Percentiles rank a stretch among this genome's conserved stretches.
Evolutionary conservation across 192 early-diverging fungal species (phyloP).

Genomic region (Podila horticola): DNA sequence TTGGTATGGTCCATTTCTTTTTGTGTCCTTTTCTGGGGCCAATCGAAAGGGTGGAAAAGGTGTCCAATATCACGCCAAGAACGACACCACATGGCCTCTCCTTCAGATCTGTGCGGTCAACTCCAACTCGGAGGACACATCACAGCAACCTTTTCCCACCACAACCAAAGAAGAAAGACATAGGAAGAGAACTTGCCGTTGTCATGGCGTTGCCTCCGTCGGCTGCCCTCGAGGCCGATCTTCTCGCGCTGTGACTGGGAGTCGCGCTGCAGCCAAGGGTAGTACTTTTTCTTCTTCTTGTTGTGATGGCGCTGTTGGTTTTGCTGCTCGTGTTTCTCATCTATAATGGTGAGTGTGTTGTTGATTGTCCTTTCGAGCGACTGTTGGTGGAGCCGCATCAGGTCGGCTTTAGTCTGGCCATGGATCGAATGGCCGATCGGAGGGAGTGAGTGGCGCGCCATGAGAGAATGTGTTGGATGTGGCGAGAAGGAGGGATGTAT

Average conservation of each 20-base stretch:
- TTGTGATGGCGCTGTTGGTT: slow-evolving; percentile 19
- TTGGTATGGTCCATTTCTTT: no score
- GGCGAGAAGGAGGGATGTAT: neutral
- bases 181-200: slow-evolving; percentile 57
- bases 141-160: no score
- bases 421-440: slow-evolving; percentile 34
- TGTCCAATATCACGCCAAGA: no score
- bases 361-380: slow-evolving; percentile 35
- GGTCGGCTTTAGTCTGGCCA: slow-evolving; percentile 27
- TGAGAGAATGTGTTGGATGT: slow-evolving; percentile 6
- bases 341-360: slow-evolving; percentile 21
- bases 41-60: no score
- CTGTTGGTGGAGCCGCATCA: slow-evolving; percentile 37
- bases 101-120: no score
- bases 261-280: slow-evolving; percentile 49
- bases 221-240: slow-evolving; percentile 59
- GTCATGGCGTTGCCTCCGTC: slow-evolving; percentile 59
- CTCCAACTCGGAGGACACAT: no score
- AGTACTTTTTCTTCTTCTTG: slow-evolving; percentile 51
- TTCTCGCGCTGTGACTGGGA: slow-evolving; percentile 50
- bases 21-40: no score
- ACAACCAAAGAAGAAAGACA: neutral
- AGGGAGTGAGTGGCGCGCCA: slow-evolving; percentile 33
- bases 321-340: slow-evolving; percentile 1
- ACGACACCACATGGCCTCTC: no score